A percentile compares a stretch with the other conserved stretches of the same genome.
These are phyloP conservation scores for Nigrospora sphaerica DNA, from an alignment of 2,329 filamentous ascomycete genomes.

Conservation along the genomic window DNA sequence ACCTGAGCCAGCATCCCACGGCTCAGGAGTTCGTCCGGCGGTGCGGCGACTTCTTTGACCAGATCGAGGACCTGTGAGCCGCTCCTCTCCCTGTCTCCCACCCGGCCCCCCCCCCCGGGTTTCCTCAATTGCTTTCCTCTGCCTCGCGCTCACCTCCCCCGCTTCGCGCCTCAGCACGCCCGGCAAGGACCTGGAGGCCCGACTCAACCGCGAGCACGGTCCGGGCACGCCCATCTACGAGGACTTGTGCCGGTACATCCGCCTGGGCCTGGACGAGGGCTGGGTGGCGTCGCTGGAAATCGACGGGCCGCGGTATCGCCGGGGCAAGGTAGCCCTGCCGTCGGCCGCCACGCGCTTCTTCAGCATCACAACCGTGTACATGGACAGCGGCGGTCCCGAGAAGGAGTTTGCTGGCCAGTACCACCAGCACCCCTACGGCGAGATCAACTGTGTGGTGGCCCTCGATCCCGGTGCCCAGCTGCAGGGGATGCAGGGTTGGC, in stretches of 20 bases:
- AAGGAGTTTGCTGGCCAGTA: conserved; percentile 45
- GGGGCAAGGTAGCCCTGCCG: conserved; percentile 38
- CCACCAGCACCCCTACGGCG: conserved; percentile 45
- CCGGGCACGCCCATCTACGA: conserved; percentile 34
- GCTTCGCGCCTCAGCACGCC: conserved; percentile 24
- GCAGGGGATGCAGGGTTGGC: conserved; percentile 49
- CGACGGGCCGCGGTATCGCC: conserved; percentile 37
- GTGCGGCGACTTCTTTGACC: conserved; percentile 21
- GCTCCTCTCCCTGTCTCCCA: neutral
- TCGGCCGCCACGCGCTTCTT: conserved; percentile 39
- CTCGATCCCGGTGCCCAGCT: conserved; percentile 41
- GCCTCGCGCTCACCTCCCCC: neutral
- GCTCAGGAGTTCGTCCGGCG: conserved; percentile 18
- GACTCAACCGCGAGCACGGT: conserved; percentile 34
- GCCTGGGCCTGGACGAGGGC: conserved; percentile 31
- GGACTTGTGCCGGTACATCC: conserved; percentile 29
- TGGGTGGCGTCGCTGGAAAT: conserved; percentile 37
- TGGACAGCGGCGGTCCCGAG: conserved; percentile 30
- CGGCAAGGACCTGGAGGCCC: conserved; percentile 34
- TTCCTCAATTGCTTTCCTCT: neutral
- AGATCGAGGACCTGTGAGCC: conserved; percentile 23
- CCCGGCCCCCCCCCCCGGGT: no score
- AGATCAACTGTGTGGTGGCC: conserved; percentile 48
- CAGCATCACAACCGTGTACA: conserved; percentile 51
- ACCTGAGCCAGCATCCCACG: conserved; percentile 18